Evolutionary conservation across 805 yeast genomes (phyloP).

Genomic region (Ogataea naganishii): DNA sequence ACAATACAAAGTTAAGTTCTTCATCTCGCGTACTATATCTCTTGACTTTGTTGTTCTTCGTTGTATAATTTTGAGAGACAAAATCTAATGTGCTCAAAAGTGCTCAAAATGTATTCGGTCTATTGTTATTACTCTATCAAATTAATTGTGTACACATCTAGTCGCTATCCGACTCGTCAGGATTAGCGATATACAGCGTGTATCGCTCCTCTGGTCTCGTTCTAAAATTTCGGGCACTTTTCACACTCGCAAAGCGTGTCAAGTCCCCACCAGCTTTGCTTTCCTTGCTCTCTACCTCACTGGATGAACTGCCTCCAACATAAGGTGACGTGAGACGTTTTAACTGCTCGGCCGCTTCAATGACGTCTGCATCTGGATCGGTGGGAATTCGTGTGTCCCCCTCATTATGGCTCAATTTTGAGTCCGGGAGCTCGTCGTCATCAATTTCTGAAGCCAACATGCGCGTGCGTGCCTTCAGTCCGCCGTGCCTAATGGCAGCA

Average conservation of each 20-base stretch:
- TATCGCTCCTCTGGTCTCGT: slow-evolving; percentile 30
- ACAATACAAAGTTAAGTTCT: no score
- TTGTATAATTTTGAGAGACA: no score
- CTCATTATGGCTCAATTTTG: slow-evolving; percentile 19
- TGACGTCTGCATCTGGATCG: slow-evolving; percentile 24
- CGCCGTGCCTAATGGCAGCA: slow-evolving; percentile 53
- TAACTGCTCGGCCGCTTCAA: slow-evolving; percentile 23
- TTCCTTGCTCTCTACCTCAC: not conserved
- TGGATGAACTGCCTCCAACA: not conserved
- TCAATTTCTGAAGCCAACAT: slow-evolving; percentile 71
- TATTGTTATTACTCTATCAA: no score
- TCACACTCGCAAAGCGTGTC: slow-evolving; percentile 26
- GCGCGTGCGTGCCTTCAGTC: slow-evolving; percentile 54
- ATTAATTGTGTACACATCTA: no score
- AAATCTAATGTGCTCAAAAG: no score
- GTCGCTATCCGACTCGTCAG: slow-evolving; percentile 41
- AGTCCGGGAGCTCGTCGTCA: slow-evolving; percentile 41
- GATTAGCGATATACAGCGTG: slow-evolving; percentile 48
- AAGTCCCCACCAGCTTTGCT: slow-evolving; percentile 11
- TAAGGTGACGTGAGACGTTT: slow-evolving; percentile 9
- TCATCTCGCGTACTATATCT: no score
- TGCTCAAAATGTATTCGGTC: no score
- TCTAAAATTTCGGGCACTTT: slow-evolving; percentile 16
- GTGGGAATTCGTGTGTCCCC: slow-evolving; percentile 20
- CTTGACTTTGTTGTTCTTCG: no score